Conservation (phyloP, 2,329 filamentous ascomycete species). For the Tolypocladium album region DNA sequence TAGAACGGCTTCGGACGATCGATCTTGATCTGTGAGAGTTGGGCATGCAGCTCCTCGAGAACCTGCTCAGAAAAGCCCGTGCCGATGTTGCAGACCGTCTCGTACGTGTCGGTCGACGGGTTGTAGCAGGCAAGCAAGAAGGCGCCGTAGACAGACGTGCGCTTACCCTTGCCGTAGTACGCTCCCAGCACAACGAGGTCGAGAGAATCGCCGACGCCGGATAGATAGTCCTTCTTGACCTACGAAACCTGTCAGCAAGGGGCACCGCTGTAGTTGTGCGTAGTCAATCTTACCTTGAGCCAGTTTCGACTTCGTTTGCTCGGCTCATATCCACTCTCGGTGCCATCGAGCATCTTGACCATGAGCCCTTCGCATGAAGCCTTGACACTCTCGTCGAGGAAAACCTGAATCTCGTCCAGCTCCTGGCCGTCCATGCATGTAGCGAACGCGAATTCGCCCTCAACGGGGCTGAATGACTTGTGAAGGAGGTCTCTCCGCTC, state of each 20-base stretch:
- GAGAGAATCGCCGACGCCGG: conserved; percentile 86
- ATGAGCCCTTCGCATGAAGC: conserved; percentile 94
- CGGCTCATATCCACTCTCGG: conserved; percentile 89
- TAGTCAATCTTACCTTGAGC: conserved; percentile 60
- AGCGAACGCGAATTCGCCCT: conserved; percentile 88
- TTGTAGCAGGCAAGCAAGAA: conserved; percentile 96
- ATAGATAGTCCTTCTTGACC: conserved; percentile 97
- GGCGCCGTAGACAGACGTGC: conserved; percentile 88
- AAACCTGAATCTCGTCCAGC: conserved; percentile 82
- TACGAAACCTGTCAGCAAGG: conserved; percentile 17
- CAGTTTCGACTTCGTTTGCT: conserved; percentile 95
- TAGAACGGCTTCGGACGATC: conserved; percentile 93
- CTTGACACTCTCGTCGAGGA: conserved; percentile 91
- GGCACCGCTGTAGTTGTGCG: background rate
- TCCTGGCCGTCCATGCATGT: conserved; percentile 79
- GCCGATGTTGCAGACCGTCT: conserved; percentile 96
- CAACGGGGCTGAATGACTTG: conserved; percentile 61
- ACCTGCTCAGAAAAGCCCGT: conserved; percentile 94
- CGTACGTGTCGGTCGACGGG: conserved; percentile 65
- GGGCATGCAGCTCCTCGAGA: conserved; percentile 73
- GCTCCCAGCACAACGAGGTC: conserved; percentile 93
- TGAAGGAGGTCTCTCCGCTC: conserved; percentile 71
- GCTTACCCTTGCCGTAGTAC: conserved; percentile 90
- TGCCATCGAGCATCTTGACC: conserved; percentile 97
- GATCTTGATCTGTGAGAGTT: conserved; percentile 69